A percentile compares a stretch with the other conserved stretches of the same genome.
Evolutionary conservation across 1,284 basidiomycete species (phyloP).

Genomic region (Sanghuangporus sanghuang): DNA sequence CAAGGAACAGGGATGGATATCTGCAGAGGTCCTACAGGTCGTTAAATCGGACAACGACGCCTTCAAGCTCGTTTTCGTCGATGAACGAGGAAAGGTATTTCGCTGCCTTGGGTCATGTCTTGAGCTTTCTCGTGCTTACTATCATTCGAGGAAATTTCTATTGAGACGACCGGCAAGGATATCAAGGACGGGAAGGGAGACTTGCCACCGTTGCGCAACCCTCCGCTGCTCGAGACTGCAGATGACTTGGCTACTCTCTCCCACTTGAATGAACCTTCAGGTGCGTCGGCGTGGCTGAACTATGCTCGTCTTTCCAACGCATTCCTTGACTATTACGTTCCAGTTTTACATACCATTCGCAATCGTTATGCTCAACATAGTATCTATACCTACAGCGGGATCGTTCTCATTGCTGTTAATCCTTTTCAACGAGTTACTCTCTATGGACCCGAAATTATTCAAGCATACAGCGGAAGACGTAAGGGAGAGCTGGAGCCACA

Average conservation of each 20-base stretch:
- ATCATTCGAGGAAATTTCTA: constrained; percentile 57
- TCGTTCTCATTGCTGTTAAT: constrained; percentile 97
- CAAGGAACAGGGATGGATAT: constrained; percentile 90
- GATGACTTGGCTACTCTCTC: constrained; percentile 98
- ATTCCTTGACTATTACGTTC: constrained; percentile 4
- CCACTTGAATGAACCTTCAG: constrained; percentile 96
- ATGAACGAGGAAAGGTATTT: constrained; percentile 81
- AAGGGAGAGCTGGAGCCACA: constrained; percentile 97
- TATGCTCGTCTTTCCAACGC: background rate
- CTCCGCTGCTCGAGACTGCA: constrained; percentile 92
- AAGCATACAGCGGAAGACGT: constrained; percentile 90
- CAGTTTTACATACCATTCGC: constrained; percentile 94
- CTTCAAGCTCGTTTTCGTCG: constrained; percentile 75
- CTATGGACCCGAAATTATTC: constrained; percentile 95
- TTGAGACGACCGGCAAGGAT: constrained; percentile 74
- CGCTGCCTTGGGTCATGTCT: constrained; percentile 15
- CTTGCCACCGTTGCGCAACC: constrained; percentile 93
- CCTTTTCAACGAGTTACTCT: constrained; percentile 93
- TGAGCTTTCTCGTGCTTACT: constrained; percentile 14
- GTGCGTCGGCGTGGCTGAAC: constrained; percentile 37
- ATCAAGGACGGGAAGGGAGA: constrained; percentile 70
- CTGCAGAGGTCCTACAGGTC: constrained; percentile 73
- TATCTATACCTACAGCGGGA: constrained; percentile 99
- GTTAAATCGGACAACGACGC: constrained; percentile 58
- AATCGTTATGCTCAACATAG: constrained; percentile 96